phyloP scores from a whole-genome alignment of 2,329 filamentous ascomycete species.

The Beauveria rudraprayagi region DNA sequence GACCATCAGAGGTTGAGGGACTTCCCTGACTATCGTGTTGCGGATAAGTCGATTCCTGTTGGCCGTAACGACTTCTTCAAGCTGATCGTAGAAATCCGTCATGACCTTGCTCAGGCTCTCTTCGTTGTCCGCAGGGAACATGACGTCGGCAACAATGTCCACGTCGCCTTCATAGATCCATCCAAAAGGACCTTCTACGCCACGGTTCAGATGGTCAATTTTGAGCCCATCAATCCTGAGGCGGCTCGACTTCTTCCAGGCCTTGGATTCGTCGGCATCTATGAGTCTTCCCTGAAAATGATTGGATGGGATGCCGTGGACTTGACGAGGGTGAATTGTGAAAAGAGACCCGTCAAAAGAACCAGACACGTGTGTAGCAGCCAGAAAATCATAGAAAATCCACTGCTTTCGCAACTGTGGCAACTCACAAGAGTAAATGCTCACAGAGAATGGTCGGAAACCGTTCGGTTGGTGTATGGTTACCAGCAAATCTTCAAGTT shows the following conservation, averaged over 20 bases:
- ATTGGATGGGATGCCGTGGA: conserved; percentile 66
- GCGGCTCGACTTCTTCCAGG: conserved; percentile 93
- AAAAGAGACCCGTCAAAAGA: conserved; percentile 94
- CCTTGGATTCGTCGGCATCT: conserved; percentile 55
- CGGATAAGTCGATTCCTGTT: conserved; percentile 60
- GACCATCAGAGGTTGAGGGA: conserved; percentile 18
- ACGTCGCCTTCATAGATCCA: conserved; percentile 98
- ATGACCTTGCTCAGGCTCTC: conserved; percentile 90
- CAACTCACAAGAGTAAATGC: conserved; percentile 92
- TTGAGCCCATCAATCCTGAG: conserved; percentile 87
- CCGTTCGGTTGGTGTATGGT: conserved; percentile 83
- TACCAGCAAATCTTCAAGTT: conserved; percentile 84
- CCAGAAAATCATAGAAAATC: conserved; percentile 96
- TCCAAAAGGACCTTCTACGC: conserved; percentile 86
- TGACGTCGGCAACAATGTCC: conserved; percentile 91
- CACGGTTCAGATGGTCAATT: conserved; percentile 92
- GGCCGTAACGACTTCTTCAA: conserved; percentile 84
- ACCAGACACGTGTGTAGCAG: conserved; percentile 91
- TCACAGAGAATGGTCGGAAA: conserved; percentile 92
- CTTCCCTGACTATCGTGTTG: conserved; percentile 29
- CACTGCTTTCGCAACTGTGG: conserved; percentile 90
- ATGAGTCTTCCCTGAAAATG: conserved; percentile 43
- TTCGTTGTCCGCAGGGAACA: conserved; percentile 82
- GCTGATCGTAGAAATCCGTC: conserved; percentile 92
- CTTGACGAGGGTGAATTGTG: conserved; percentile 90